A percentile compares a stretch with the other conserved stretches of the same genome.
phyloP scores from a whole-genome alignment of 768 basidiomycete genomes.

The Lentinula edodes region DNA sequence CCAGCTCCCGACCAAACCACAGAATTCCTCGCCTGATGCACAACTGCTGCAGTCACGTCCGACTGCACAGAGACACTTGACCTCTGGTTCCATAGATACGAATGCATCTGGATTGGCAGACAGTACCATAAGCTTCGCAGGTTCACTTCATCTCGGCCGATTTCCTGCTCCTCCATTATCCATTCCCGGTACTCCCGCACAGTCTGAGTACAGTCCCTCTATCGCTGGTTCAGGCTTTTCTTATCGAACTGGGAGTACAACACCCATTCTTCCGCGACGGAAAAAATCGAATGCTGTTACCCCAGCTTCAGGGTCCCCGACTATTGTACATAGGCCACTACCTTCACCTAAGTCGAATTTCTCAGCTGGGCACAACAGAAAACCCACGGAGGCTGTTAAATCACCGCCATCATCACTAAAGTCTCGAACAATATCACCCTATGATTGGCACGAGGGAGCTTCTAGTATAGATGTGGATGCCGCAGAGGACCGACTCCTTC shows the following conservation, averaged over 20 bases:
- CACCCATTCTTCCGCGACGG: neutral
- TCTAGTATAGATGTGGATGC: conserved; percentile 52
- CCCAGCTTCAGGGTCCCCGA: conserved; percentile 3
- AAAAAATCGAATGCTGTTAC: neutral
- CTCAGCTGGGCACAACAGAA: neutral
- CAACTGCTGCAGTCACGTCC: conserved; percentile 5
- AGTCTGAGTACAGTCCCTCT: conserved; percentile 1
- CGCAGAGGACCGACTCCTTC: conserved; percentile 51
- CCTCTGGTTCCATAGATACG: conserved; percentile 39
- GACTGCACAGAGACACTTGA: conserved; percentile 24
- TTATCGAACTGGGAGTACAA: conserved; percentile 11
- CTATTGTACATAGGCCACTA: conserved; percentile 1
- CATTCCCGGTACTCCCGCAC: conserved; percentile 35
- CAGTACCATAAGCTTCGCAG: conserved; percentile 45
- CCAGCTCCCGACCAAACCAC: neutral
- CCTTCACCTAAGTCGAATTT: conserved; percentile 8
- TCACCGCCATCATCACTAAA: conserved; percentile 8
- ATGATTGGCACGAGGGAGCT: conserved; percentile 59
- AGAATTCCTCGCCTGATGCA: neutral
- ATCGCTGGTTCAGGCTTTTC: conserved; percentile 10
- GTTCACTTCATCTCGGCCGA: conserved; percentile 33
- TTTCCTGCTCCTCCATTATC: conserved; percentile 51
- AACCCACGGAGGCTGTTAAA: neutral
- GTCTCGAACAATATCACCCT: conserved; percentile 27
- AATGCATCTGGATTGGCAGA: conserved; percentile 53